These are phyloP conservation scores for Heracleum sosnowskyi DNA, from an alignment of 129 eudicot genomes.

Conservation along the genomic window DNA sequence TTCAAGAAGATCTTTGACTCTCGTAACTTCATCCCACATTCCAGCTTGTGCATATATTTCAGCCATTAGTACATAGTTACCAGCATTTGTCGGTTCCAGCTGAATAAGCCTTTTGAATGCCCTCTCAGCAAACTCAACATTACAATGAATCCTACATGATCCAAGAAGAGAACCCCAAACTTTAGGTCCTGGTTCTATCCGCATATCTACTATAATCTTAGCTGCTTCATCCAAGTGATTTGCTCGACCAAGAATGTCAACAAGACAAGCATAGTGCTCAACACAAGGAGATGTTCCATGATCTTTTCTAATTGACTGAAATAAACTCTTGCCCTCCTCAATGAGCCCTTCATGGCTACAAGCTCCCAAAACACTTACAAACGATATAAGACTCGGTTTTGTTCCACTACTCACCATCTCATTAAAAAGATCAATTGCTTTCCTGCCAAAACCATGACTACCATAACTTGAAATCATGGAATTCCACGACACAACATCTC, in stretches of 20 bases:
- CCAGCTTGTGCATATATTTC: conserved; percentile 67
- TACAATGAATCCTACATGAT: conserved; percentile 85
- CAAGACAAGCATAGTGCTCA: conserved; percentile 94
- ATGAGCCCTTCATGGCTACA: conserved; percentile 89
- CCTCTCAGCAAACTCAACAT: conserved; percentile 75
- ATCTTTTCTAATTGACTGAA: conserved; percentile 55
- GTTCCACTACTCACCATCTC: conserved; percentile 50
- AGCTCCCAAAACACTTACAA: conserved; percentile 78
- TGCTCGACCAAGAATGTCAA: conserved; percentile 94
- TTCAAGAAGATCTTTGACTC: conserved; percentile 62
- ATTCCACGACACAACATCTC: conserved; percentile 88
- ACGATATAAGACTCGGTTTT: conserved; percentile 58
- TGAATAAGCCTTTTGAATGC: conserved; percentile 70
- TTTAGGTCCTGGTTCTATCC: conserved; percentile 75
- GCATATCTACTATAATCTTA: conserved; percentile 56
- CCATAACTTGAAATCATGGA: conserved; percentile 87
- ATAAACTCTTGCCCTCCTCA: conserved; percentile 57
- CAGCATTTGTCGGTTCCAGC: conserved; percentile 83
- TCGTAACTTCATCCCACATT: conserved; percentile 65
- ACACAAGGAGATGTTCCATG: conserved; percentile 46
- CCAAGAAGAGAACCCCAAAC: conserved; percentile 96
- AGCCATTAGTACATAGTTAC: conserved; percentile 84
- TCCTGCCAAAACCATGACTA: conserved; percentile 63
- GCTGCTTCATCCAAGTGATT: conserved; percentile 79
- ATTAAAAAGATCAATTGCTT: conserved; percentile 54